Evolutionary conservation across 257 asterid species (phyloP), one percentile per base, ranked within the genome.

Genomic region (Cruciata laevipes): DNA sequence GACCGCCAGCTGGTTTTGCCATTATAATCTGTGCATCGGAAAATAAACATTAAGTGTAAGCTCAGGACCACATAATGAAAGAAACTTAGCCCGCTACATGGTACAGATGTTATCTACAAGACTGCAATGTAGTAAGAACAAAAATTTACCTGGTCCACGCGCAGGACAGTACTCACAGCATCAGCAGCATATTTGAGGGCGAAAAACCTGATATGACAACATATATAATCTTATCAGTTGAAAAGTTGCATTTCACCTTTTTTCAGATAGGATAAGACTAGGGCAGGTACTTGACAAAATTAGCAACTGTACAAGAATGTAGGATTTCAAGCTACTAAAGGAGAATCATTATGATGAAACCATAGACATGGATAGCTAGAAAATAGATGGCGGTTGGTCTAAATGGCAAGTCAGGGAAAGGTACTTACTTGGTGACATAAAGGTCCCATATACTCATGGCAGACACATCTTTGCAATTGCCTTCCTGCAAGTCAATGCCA

Each of bases 121-220:
- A 37, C 12, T 9, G 42, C 42, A 37, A 37, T 16, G 24, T 8
- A 31, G 24, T 12, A 31, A 25, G 1, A 11, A 33, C 35, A 53
- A 79, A 27, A 56, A 24, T 53, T 72, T 82, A 94, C 99, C 99
- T 94, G 99, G 80, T 94, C 99, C 37, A 94, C 99, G 16, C 96
- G 93, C 70, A 94, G 84, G 74, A 94, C 96, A 8, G 99, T 94
- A 76, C 87, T 84, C 68, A 86, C 95, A 70, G 98, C 99, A 83
- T 90, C 98, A 47, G 96, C 93, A 66, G 99, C 96, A 71, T 79
- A 90, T 79, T 94, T 94, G 55, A 94, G 89, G 66, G 98, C 98
- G 71, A 87, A 94, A 47, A 82, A 78, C 79, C 98, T 42, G 51
- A 9, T 42, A 9, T 94, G 87, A 59, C 2, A 74, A 69, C 59